These are phyloP conservation scores for Clonostachys sp. DNA, from an alignment of 2,329 filamentous ascomycete species.

Conservation along the genomic window DNA sequence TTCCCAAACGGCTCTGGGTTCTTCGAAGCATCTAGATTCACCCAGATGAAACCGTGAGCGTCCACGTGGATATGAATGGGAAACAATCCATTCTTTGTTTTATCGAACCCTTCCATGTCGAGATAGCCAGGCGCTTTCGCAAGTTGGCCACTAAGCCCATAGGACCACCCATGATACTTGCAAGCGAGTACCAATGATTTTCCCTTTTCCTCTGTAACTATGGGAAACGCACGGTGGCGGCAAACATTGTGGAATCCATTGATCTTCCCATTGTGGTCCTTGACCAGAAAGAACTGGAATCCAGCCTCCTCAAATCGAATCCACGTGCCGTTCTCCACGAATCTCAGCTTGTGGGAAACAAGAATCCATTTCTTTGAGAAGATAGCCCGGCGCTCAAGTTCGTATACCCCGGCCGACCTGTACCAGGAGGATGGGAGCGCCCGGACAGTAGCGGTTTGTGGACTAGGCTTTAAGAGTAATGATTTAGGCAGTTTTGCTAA, in stretches of 20 bases:
- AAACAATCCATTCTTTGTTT: constrained; percentile 48
- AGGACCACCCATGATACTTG: constrained; percentile 60
- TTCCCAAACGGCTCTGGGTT: constrained; percentile 33
- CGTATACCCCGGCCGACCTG: constrained; percentile 36
- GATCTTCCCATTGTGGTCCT: constrained; percentile 44
- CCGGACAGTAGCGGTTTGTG: background rate
- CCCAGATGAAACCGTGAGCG: constrained; percentile 49
- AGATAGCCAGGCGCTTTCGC: constrained; percentile 57
- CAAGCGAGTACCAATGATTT: constrained; percentile 48
- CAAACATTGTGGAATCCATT: constrained; percentile 61
- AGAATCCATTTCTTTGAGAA: constrained; percentile 47
- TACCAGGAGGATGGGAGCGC: constrained; percentile 17
- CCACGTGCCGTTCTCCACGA: constrained; percentile 41
- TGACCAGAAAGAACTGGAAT: constrained; percentile 48
- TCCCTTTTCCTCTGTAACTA: constrained; percentile 46
- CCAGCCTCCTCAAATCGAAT: constrained; percentile 49
- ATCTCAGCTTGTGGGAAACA: constrained; percentile 2
- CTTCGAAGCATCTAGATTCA: constrained; percentile 44
- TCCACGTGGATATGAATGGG: constrained; percentile 49
- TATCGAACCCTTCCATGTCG: constrained; percentile 49
- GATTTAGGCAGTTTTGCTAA: too few relatives aligned
- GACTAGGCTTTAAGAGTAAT: too few relatives aligned
- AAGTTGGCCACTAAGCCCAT: constrained; percentile 50
- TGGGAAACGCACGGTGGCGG: constrained; percentile 54
- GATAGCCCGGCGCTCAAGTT: constrained; percentile 45